Percentiles rank a stretch among this genome's conserved stretches.
Evolutionary conservation across 2,329 filamentous ascomycete genomes (phyloP).

Genomic region (Ophiostoma piceae): DNA sequence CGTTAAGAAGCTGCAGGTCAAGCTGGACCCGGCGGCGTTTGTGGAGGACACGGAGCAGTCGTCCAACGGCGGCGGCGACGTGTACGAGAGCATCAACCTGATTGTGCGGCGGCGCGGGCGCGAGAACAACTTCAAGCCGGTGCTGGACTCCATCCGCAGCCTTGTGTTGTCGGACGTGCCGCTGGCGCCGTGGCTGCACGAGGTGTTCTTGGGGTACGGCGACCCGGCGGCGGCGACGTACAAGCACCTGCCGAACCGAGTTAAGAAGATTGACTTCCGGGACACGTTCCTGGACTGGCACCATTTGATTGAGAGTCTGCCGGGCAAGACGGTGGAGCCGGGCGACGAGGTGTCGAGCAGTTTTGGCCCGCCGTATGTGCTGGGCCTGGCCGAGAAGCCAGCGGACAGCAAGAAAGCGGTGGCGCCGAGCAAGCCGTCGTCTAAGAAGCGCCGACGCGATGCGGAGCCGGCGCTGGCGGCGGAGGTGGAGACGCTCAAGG

Average conservation of each 20-base stretch:
- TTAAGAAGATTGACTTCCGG: slow-evolving; percentile 78
- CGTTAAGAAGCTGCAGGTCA: slow-evolving; percentile 68
- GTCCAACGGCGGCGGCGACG: slow-evolving; percentile 63
- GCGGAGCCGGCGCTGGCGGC: slow-evolving; percentile 60
- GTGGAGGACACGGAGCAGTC: slow-evolving; percentile 65
- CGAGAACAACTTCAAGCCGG: slow-evolving; percentile 95
- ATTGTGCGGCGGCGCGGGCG: slow-evolving; percentile 75
- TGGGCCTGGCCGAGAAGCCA: slow-evolving; percentile 60
- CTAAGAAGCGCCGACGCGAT: slow-evolving; percentile 84
- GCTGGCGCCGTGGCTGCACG: slow-evolving; percentile 86
- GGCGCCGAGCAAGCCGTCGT: slow-evolving; percentile 47
- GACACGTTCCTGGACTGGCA: slow-evolving; percentile 97
- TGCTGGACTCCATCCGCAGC: slow-evolving; percentile 84
- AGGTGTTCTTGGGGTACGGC: slow-evolving; percentile 95
- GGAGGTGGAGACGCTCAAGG: slow-evolving; percentile 64
- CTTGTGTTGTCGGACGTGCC: slow-evolving; percentile 80
- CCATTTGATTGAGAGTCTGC: slow-evolving; percentile 82
- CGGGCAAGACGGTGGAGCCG: slow-evolving; percentile 80
- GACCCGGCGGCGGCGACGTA: slow-evolving; percentile 86
- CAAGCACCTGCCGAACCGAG: slow-evolving; percentile 70
- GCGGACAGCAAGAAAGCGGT: slow-evolving; percentile 38
- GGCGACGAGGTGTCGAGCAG: slow-evolving; percentile 64
- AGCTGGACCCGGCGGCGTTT: slow-evolving; percentile 74
- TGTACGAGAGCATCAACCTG: slow-evolving; percentile 82
- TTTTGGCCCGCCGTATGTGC: slow-evolving; percentile 81